Percentiles rank a stretch among this genome's conserved stretches.
Evolutionary conservation across 73 alveolate genomes (phyloP).

Genomic region (Effrenium voratum): DNA sequence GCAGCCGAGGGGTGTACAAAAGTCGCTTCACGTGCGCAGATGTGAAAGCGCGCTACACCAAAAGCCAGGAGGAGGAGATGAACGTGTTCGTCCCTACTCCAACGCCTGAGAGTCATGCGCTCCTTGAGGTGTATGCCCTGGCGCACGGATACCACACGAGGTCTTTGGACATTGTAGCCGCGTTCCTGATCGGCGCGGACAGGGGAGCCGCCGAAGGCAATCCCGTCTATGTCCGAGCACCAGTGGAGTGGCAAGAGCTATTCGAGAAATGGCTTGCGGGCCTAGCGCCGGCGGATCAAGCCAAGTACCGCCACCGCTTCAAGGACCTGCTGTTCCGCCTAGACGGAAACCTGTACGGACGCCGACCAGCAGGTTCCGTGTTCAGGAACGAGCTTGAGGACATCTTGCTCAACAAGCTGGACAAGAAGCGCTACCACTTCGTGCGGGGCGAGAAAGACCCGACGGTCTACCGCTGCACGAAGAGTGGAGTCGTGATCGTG

Average conservation of each 20-base stretch:
- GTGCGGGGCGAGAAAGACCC: not conserved
- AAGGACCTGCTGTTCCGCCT: not conserved
- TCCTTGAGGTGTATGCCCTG: not conserved
- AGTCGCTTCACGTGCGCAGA: conserved; percentile 9
- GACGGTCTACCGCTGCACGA: conserved; percentile 3
- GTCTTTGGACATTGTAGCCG: conserved; percentile 15
- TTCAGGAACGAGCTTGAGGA: conserved; percentile 8
- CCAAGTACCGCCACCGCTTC: too few relatives aligned
- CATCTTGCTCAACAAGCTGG: not conserved
- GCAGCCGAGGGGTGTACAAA: not conserved
- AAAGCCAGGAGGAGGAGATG: not conserved
- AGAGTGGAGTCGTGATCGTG: not conserved
- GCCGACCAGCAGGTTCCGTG: conserved; percentile 31
- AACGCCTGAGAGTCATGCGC: not conserved
- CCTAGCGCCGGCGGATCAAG: too few relatives aligned
- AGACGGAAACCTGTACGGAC: conserved; percentile 34
- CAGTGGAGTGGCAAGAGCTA: too few relatives aligned
- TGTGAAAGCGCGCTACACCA: conserved; percentile 5
- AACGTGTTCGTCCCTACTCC: conserved; percentile 30
- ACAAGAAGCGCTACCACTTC: not conserved
- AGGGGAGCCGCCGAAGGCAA: not conserved
- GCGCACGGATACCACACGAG: not conserved
- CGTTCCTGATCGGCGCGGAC: conserved; percentile 8
- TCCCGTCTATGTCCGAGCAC: not conserved
- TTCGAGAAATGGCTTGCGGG: too few relatives aligned